Evolutionary conservation across 805 yeast species (phyloP).

Genomic region (Kazachstania psychrophila): DNA sequence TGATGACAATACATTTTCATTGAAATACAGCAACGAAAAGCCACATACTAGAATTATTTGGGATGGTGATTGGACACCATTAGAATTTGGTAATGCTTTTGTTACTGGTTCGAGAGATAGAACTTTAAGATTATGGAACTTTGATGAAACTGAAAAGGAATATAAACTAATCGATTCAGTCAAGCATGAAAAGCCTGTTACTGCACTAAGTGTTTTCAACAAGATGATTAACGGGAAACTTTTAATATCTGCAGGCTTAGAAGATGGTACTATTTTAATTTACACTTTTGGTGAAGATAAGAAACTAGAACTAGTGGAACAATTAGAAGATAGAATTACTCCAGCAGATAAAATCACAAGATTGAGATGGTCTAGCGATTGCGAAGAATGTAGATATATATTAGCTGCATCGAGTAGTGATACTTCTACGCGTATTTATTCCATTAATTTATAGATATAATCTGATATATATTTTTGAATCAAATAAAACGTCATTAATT

Average conservation of each 20-base stretch:
- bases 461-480: neutral
- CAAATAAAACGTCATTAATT: neutral
- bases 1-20: slow-evolving; percentile 32
- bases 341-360: slow-evolving; percentile 60
- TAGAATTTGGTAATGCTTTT: slow-evolving; percentile 40
- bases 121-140: slow-evolving; percentile 62
- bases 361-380: slow-evolving; percentile 43
- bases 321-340: slow-evolving; percentile 33
- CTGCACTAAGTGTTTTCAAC: slow-evolving; percentile 50
- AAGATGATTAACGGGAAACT: slow-evolving; percentile 24
- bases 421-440: slow-evolving; percentile 40
- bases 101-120: slow-evolving; percentile 85
- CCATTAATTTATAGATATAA: slow-evolving; percentile 13
- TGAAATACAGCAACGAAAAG: slow-evolving; percentile 41
- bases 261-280: slow-evolving; percentile 50
- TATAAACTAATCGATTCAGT: slow-evolving; percentile 32
- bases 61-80: slow-evolving; percentile 86
- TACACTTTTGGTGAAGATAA: slow-evolving; percentile 32
- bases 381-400: slow-evolving; percentile 29
- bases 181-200: slow-evolving; percentile 51
- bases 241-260: slow-evolving; percentile 57
- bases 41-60: slow-evolving; percentile 91
- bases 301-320: slow-evolving; percentile 24
- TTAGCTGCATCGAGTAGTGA: slow-evolving; percentile 59
- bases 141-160: slow-evolving; percentile 30